A percentile compares a stretch with the other conserved stretches of the same genome.
phyloP scores from a whole-genome alignment of 176 grass and related monocot genomes.

The Carex cristatella region DNA sequence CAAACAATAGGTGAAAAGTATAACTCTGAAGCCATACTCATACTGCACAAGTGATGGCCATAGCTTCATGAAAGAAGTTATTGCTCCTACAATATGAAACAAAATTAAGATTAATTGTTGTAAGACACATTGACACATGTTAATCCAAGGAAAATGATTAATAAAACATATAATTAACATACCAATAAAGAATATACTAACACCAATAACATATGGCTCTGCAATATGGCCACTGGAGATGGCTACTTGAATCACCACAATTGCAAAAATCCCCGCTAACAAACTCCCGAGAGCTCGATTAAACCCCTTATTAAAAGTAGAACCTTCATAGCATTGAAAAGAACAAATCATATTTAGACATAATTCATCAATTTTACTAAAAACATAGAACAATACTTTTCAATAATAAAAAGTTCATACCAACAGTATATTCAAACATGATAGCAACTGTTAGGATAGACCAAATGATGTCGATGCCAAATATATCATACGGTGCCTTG shows the following conservation, averaged over 20 bases:
- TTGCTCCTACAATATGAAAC: slow-evolving; percentile 39
- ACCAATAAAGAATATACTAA: slow-evolving; percentile 84
- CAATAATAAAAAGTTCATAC: slow-evolving; percentile 33
- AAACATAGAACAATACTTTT: background rate
- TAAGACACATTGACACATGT: background rate
- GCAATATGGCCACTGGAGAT: slow-evolving; percentile 59
- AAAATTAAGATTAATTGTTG: slow-evolving; percentile 15
- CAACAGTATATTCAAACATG: slow-evolving; percentile 94
- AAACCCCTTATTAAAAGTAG: slow-evolving; percentile 77
- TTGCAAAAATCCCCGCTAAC: slow-evolving; percentile 65
- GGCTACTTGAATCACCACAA: slow-evolving; percentile 69
- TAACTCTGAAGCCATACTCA: slow-evolving; percentile 76
- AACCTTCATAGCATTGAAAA: slow-evolving; percentile 33
- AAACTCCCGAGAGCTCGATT: slow-evolving; percentile 73
- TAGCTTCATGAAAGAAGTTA: slow-evolving; percentile 82
- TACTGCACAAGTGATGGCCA: slow-evolving; percentile 73
- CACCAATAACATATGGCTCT: slow-evolving; percentile 80
- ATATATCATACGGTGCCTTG: slow-evolving; percentile 54
- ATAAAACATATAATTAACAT: slow-evolving; percentile 13
- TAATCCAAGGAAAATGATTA: background rate
- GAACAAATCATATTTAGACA: background rate
- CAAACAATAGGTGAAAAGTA: slow-evolving; percentile 80
- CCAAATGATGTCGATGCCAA: slow-evolving; percentile 74
- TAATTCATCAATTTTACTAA: background rate
- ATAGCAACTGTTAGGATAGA: slow-evolving; percentile 81